Base-by-base conservation (phyloP, 1,284 basidiomycete species). In the Papiliotrema fonsecae region DNA sequence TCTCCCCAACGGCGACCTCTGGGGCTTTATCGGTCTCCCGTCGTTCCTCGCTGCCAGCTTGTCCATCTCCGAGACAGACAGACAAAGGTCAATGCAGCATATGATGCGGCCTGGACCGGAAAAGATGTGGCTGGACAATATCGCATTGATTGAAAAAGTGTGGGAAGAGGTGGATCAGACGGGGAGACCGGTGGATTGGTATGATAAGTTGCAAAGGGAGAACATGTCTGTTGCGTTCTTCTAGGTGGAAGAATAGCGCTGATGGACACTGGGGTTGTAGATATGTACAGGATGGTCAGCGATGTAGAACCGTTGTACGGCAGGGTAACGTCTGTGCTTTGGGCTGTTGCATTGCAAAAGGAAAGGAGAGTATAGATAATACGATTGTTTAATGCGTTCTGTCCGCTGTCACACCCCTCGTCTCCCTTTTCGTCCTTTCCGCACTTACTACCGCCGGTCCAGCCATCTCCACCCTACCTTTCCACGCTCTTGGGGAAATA, bases 141-240 rank as follows among this genome's bases (percentile, higher is more conserved):
- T 62, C 30, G 56, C 57, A 0, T 35, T 64, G 21, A 56, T 64
- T n/a, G 57, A 61, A 28, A 61, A 57, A 47, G 30, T 65, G 0
- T 65, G 62, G 62, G 57, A 61, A 41, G 62, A 62, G 46, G 51
- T 50, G 38, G 62, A 65, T 41, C 42, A 54, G 25, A 62, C 55
- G 10, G 62, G 62, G 10, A 40, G 34, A 31, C 44, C 55, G 41
- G 50, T 55, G 16, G 62, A 62, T 45, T 65, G 62, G 62, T 51
- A 60, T 34, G 57, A 61, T n/a, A 58, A 57, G 47, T 55, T 62
- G 59, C 52, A 44, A 11, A 46, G 57, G n/a, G 60, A 64, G 45
- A 60, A 57, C 32, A 30, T 62, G 49, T 51, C 51, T 0, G 56
- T 64, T 1, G 60, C 58, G 6, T 64, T 64, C 47, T 64, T 62